These are phyloP conservation scores for Thermomyces lanuginosus DNA, from an alignment of 2,329 filamentous ascomycete genomes.

Conservation along the genomic window DNA sequence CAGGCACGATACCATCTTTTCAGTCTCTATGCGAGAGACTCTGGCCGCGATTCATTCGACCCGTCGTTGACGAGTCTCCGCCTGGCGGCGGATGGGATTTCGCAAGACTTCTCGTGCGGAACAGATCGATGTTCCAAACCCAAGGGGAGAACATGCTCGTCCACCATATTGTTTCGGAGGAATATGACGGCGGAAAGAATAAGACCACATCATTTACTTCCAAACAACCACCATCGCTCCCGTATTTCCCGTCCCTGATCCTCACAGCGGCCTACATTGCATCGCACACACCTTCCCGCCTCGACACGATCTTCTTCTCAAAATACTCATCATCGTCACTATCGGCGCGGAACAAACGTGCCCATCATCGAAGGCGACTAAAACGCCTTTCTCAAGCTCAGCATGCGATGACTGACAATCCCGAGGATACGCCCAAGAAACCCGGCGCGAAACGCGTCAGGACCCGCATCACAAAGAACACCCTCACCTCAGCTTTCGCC, in stretches of 20 bases:
- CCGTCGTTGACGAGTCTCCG: slow-evolving; percentile 49
- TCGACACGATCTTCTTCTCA: slow-evolving; percentile 35
- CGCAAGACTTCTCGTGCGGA: slow-evolving; percentile 54
- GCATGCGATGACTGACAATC: slow-evolving; percentile 19
- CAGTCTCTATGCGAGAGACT: slow-evolving; percentile 52
- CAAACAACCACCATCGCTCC: slow-evolving; percentile 13
- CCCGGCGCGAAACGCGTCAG: slow-evolving; percentile 21
- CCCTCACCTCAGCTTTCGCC: slow-evolving; percentile 23
- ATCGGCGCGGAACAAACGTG: slow-evolving; percentile 28
- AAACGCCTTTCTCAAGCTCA: slow-evolving; percentile 26
- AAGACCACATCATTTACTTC: not conserved
- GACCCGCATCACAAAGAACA: slow-evolving; percentile 26
- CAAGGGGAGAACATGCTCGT: slow-evolving; percentile 30
- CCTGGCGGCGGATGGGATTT: slow-evolving; percentile 48
- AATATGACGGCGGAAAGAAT: slow-evolving; percentile 5
- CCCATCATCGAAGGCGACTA: slow-evolving; percentile 26
- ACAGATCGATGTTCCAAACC: slow-evolving; percentile 29
- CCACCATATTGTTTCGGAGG: slow-evolving; percentile 24
- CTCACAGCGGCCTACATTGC: slow-evolving; percentile 33
- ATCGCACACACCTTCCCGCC: slow-evolving; percentile 29
- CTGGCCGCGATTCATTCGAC: slow-evolving; percentile 72
- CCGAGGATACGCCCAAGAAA: slow-evolving; percentile 18
- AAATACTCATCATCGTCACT: slow-evolving; percentile 30
- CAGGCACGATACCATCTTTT: slow-evolving; percentile 62
- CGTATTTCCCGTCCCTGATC: slow-evolving; percentile 32